Conservation (phyloP, 2,329 filamentous ascomycete genomes). For the Verticillium alfalfae region DNA sequence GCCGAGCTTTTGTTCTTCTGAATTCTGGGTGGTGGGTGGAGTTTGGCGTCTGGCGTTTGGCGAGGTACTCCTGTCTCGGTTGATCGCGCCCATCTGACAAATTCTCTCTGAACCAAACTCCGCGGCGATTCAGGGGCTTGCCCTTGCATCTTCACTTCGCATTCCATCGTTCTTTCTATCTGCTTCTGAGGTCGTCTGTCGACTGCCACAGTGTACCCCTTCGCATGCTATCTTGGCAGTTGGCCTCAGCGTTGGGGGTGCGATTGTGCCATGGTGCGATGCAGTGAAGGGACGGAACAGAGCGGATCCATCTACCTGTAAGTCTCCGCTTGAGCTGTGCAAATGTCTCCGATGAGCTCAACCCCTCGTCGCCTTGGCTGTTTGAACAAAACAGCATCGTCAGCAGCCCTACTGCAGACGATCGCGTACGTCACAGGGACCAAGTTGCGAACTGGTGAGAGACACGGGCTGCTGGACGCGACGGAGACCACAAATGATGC, state of each 20-base stretch:
- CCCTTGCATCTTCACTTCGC: background rate
- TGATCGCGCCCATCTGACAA: background rate
- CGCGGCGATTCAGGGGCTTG: background rate
- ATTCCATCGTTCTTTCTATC: background rate
- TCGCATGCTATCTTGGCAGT: background rate
- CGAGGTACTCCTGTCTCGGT: background rate
- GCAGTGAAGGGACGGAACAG: background rate
- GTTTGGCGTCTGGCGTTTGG: background rate
- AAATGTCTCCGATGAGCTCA: background rate
- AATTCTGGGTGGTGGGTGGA: background rate
- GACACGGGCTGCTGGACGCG: too few species aligned
- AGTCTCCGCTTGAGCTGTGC: background rate
- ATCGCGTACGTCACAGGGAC: too few species aligned
- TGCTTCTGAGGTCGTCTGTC: background rate
- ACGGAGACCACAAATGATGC: too few species aligned
- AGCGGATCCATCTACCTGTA: too few species aligned
- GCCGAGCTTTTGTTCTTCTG: background rate
- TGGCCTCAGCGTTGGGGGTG: background rate
- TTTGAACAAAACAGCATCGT: background rate
- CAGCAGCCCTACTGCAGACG: too few species aligned
- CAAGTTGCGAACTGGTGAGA: too few species aligned
- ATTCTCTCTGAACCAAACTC: background rate
- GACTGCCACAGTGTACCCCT: background rate
- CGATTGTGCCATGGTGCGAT: too few species aligned
- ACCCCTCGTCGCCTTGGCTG: too few species aligned